Evolutionary conservation across 495 filamentous ascomycete species (phyloP).

Genomic region (Penicillium soppii): DNA sequence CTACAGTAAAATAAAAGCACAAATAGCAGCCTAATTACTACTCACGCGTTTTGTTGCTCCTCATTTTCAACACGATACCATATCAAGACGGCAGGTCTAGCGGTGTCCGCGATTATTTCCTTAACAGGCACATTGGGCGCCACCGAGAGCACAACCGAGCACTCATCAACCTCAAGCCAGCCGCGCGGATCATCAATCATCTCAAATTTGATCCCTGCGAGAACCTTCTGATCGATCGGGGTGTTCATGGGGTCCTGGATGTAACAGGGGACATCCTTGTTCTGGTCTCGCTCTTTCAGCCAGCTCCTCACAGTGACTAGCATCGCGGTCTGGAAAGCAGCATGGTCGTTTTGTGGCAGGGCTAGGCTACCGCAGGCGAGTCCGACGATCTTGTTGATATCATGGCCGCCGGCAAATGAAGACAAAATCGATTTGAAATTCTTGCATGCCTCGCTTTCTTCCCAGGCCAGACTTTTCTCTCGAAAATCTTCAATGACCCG

Average conservation of each 20-base stretch:
- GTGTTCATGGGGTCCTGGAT: conserved; percentile 33
- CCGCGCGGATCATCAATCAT: conserved; percentile 30
- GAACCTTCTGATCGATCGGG: conserved; percentile 15
- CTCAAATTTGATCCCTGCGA: conserved; percentile 18
- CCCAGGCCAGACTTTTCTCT: background rate
- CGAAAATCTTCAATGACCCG: background rate
- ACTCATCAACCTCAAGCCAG: conserved; percentile 30
- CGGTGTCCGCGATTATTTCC: conserved; percentile 34
- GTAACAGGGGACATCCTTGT: conserved; percentile 17
- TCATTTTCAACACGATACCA: conserved; percentile 19
- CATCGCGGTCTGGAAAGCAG: background rate
- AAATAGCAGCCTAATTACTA: too few species aligned
- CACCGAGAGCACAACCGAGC: conserved; percentile 29
- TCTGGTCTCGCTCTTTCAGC: background rate
- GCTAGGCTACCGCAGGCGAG: background rate
- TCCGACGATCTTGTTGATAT: conserved; percentile 1
- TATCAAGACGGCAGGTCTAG: conserved; percentile 32
- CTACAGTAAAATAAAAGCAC: too few species aligned
- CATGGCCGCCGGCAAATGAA: background rate
- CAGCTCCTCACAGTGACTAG: background rate
- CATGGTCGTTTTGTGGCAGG: background rate
- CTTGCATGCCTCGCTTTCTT: conserved; percentile 1
- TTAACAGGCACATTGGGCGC: conserved; percentile 34
- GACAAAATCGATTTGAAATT: background rate
- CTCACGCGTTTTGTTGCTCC: too few species aligned